Base-by-base conservation (phyloP, 75 land plant genomes). In the Sequoiadendron giganteum region DNA sequence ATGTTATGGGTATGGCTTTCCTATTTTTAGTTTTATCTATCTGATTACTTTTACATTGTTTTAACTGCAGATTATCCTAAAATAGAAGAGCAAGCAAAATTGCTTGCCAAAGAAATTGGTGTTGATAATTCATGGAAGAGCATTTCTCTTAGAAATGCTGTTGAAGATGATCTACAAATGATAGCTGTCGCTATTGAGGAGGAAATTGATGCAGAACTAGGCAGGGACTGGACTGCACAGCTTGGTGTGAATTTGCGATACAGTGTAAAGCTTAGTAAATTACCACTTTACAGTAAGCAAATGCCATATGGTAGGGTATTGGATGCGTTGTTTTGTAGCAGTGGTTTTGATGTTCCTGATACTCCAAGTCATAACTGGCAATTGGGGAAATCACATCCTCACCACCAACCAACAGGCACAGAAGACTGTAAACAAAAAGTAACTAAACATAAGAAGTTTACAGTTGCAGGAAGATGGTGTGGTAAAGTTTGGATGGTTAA, bases 401-500 rank as follows among this genome's bases (percentile, higher is more conserved):
- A 82, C 55, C 11, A 40, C 19, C 73, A 84, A 70, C n/a, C 73
- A 65, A 86, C 80, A 82, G 81, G 14, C 25, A 25, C 85, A 42
- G 32, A 83, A 45, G 49, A 83, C 19, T 83, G 85, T 83, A 34
- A 68, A 56, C 68, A 86, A 45, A 91, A 76, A 84, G 85, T 79
- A 75, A 83, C 86, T 48, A 93, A 85, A 87, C 92, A 92, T 90
- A 97, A 92, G 88, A 98, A 92, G 78, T 83, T 91, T 38, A 88
- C 93, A 13, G 93, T 96, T 28, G 96, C 95, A 47, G 96, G 97
- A 1, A 94, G 91, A 88, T 98, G 99, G 99, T 98, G 99, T 89
- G 99, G 99, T 5, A 97, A 89, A 88, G 94, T 93, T 28, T 98
- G 99, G 99, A 96, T 92, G 95, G 90, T 92, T 9, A 93, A 93